Evolutionary conservation across 257 asterid genomes (phyloP), one percentile per base, ranked within the genome.

Genomic region (Ocimum tenuiflorum): DNA sequence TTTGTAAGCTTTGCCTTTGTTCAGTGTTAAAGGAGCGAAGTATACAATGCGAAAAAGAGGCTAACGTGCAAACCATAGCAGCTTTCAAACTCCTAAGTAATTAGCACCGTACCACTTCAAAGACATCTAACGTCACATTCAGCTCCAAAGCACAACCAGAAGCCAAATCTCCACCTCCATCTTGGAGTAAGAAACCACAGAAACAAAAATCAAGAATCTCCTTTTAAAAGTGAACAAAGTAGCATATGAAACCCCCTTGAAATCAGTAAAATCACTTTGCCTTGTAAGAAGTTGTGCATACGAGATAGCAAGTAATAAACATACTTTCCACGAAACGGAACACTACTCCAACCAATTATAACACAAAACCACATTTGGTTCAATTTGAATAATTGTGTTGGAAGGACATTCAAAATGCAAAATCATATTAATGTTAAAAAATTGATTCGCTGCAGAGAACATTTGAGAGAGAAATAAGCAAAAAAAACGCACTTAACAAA

Each of bases 51-150:
- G 80, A 60, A 6, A 31, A 17, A 53, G 53, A 68, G 66, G 74
- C 60, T 20, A 72, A 35, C 10, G 43, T 2, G 55, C 63, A 50
- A 57, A 61, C 43, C 78, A 72, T 72, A 9, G 46, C 72, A 51
- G 27, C 67, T 55, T 10, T 19, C n/a, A 7, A 61, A 35, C 14
- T 41, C 29, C 33, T 23, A 10, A 45, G 38, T 20, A 51, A 54
- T 19, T 62, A 10, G 7, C n/a, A 11, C 15, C 36, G 9, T 4
- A 36, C 2, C 14, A 57, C 60, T 23, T 13, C 12, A 45, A 29
- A 55, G 43, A 27, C 17, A 42, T n/a, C n/a, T n/a, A n/a, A n/a
- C n/a, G n/a, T n/a, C n/a, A 12, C 9, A 35, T 7, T n/a, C 19
- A n/a, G 43, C 18, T 33, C 27, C 46, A 7, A n/a, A n/a, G 45